Conservation (phyloP, 768 basidiomycete species). For the Leccinum pellstonianum region DNA sequence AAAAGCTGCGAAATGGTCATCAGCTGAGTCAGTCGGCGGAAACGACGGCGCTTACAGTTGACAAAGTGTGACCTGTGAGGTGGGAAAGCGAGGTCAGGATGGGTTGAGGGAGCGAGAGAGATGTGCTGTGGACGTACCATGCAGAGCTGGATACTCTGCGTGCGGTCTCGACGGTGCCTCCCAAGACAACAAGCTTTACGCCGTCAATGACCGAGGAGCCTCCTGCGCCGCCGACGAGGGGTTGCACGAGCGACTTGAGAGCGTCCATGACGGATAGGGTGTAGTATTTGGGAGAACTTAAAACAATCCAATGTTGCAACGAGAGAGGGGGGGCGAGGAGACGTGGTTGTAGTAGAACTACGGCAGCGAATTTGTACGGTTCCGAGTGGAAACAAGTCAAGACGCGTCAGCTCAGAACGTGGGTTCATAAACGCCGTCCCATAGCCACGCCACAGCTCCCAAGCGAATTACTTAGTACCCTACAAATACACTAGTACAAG, state of each 20-base stretch:
- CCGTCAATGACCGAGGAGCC: conserved; percentile 83
- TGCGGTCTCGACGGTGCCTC: conserved; percentile 85
- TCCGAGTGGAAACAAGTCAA: conserved; percentile 32
- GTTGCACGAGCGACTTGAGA: conserved; percentile 77
- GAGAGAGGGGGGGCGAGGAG: conserved; percentile 15
- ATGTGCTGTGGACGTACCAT: conserved; percentile 50
- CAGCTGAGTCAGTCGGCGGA: conserved; percentile 6
- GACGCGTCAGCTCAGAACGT: conserved; percentile 37
- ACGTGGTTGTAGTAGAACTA: conserved; percentile 24
- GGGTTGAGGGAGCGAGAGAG: conserved; percentile 1
- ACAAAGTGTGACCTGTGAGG: conserved; percentile 73
- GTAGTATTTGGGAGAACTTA: conserved; percentile 24
- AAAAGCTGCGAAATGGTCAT: conserved; percentile 48
- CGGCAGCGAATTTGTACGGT: conserved; percentile 8
- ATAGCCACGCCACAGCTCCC: conserved; percentile 31
- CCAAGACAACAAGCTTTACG: conserved; percentile 86
- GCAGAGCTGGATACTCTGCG: conserved; percentile 79
- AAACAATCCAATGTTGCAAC: conserved; percentile 40
- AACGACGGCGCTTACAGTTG: conserved; percentile 59
- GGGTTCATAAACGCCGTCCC: conserved; percentile 24
- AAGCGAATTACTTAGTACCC: conserved; percentile 13
- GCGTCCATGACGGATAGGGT: conserved; percentile 58
- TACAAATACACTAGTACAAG: conserved; percentile 1
- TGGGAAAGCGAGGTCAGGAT: conserved; percentile 8
- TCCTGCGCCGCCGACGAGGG: conserved; percentile 72